A percentile compares a stretch with the other conserved stretches of the same genome.
phyloP scores from a whole-genome alignment of 2,329 filamentous ascomycete genomes.

The Hymenoscyphus albidus region DNA sequence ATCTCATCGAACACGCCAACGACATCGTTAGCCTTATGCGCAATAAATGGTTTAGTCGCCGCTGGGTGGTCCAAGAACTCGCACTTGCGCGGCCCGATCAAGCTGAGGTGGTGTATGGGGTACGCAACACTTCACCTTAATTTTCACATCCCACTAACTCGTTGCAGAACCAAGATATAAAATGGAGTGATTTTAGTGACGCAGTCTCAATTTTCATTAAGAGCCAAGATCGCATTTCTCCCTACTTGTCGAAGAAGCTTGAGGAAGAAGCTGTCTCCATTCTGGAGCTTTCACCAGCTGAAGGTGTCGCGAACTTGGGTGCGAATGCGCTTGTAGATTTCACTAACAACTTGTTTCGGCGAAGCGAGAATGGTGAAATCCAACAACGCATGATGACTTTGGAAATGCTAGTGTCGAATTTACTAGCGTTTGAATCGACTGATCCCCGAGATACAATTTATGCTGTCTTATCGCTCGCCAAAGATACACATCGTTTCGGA shows the following conservation, averaged over 20 bases:
- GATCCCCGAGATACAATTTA: slow-evolving; percentile 31
- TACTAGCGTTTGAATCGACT: slow-evolving; percentile 24
- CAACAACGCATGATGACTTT: slow-evolving; percentile 12
- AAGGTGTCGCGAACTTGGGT: background rate
- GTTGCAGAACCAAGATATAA: background rate
- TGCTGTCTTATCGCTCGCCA: slow-evolving; percentile 25
- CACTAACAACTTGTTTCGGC: slow-evolving; percentile 21
- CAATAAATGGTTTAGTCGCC: slow-evolving; percentile 3
- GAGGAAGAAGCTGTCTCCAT: background rate
- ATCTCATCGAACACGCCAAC: background rate
- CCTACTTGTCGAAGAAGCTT: background rate
- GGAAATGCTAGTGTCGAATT: slow-evolving; percentile 24
- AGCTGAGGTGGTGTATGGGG: background rate
- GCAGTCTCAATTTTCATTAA: slow-evolving; percentile 22
- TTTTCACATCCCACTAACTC: background rate
- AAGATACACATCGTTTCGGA: slow-evolving; percentile 12
- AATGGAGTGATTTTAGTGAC: slow-evolving; percentile 26
- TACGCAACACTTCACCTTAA: background rate
- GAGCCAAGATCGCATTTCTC: slow-evolving; percentile 18
- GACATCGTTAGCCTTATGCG: background rate
- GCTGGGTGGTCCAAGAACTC: slow-evolving; percentile 9
- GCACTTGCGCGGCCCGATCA: background rate
- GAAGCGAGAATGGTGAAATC: slow-evolving; percentile 9
- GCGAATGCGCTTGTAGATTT: slow-evolving; percentile 22
- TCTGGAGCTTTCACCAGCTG: background rate